These are phyloP conservation scores for Myochromella boudieri DNA, from an alignment of 768 basidiomycete genomes.

Conservation along the genomic window DNA sequence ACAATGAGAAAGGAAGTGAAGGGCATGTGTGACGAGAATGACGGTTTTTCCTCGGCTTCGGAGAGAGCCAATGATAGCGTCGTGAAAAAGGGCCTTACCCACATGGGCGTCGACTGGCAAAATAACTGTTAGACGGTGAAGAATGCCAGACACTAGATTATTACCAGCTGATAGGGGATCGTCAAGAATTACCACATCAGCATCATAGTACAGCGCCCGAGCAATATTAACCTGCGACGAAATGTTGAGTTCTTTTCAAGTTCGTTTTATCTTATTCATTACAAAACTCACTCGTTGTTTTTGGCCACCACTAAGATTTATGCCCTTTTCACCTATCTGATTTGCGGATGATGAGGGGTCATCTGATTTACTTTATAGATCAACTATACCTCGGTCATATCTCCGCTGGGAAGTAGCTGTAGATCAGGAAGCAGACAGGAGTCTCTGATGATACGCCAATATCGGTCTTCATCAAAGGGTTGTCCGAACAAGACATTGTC, in stretches of 20 bases:
- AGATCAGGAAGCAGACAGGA: constrained; percentile 64
- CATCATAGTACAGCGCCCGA: constrained; percentile 63
- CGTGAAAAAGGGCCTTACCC: constrained; percentile 64
- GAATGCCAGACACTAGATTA: constrained; percentile 6
- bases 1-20: constrained; percentile 80
- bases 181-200: constrained; percentile 62
- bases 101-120: constrained; percentile 71
- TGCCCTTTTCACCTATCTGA: constrained; percentile 72
- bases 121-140: not conserved
- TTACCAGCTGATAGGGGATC: constrained; percentile 65
- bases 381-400: constrained; percentile 61
- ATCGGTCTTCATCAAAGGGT: constrained; percentile 60
- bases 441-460: constrained; percentile 61
- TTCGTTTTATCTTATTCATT: not conserved
- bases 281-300: constrained; percentile 47
- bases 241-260: not conserved
- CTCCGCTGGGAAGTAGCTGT: constrained; percentile 65
- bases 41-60: constrained; percentile 59
- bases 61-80: constrained; percentile 52
- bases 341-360: not conserved
- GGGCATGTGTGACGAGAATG: constrained; percentile 82
- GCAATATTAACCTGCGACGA: constrained; percentile 60
- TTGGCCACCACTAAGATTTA: constrained; percentile 67
- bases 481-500: constrained; percentile 72
- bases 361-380: not conserved